Conservation (phyloP, 805 yeast genomes). For the Candida ascalaphidarum region DNA sequence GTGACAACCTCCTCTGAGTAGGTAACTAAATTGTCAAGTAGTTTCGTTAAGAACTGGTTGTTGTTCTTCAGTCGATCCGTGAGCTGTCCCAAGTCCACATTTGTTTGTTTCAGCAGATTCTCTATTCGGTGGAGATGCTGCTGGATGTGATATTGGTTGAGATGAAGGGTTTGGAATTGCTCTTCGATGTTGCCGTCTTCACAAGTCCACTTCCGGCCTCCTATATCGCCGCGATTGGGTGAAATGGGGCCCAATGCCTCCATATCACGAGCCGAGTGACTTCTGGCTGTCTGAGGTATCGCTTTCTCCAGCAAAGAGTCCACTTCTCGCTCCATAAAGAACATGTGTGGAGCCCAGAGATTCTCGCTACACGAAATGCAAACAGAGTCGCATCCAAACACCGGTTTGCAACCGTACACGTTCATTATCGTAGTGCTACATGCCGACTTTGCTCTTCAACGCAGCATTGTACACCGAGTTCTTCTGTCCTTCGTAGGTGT, state of each 20-base stretch:
- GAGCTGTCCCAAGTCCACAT: slow-evolving; percentile 26
- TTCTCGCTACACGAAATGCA: too few relatives aligned
- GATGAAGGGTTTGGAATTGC: slow-evolving; percentile 22
- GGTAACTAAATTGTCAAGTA: slow-evolving; percentile 24
- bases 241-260: too few relatives aligned
- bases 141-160: slow-evolving; percentile 16
- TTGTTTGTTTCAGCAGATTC: slow-evolving; percentile 24
- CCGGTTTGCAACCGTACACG: too few relatives aligned
- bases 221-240: too few relatives aligned
- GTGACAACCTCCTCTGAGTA: slow-evolving; percentile 26
- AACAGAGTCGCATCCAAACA: too few relatives aligned
- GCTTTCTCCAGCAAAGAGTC: too few relatives aligned
- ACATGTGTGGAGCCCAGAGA: too few relatives aligned
- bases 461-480: slow-evolving; percentile 43
- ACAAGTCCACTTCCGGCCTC: too few relatives aligned
- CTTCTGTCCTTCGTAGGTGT: slow-evolving; percentile 41
- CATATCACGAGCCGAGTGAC: too few relatives aligned
- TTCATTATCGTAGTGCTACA: slow-evolving; percentile 20
- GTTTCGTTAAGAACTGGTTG: slow-evolving; percentile 26
- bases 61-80: slow-evolving; percentile 32
- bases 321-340: too few relatives aligned
- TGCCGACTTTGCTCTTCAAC: slow-evolving; percentile 45
- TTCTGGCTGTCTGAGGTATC: too few relatives aligned
- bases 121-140: slow-evolving; percentile 22
- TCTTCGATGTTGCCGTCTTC: slow-evolving; percentile 25